These are phyloP conservation scores for Penicillium silybi DNA, from an alignment of 495 filamentous ascomycete genomes.

Conservation along the genomic window DNA sequence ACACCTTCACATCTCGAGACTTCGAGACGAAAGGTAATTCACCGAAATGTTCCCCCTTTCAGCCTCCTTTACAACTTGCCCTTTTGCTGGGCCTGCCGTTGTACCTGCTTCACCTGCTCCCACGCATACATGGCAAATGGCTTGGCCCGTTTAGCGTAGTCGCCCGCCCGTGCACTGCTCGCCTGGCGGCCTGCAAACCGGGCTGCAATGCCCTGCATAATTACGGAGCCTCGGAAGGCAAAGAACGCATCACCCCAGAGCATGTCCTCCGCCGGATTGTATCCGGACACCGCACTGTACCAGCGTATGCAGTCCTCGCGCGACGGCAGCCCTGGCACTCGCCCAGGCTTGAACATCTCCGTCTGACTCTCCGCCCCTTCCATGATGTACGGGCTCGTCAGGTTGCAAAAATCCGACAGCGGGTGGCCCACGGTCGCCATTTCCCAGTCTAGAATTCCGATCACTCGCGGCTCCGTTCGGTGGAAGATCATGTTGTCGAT, in stretches of 20 bases:
- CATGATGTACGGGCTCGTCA: slow-evolving; percentile 65
- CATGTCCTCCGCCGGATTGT: slow-evolving; percentile 46
- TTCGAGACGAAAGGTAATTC: not conserved
- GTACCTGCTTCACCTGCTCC: slow-evolving; percentile 48
- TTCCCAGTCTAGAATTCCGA: slow-evolving; percentile 96
- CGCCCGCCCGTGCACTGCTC: slow-evolving; percentile 74
- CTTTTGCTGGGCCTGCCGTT: slow-evolving; percentile 1
- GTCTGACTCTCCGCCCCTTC: slow-evolving; percentile 36
- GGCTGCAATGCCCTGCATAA: slow-evolving; percentile 90
- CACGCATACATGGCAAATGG: slow-evolving; percentile 71
- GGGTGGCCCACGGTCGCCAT: slow-evolving; percentile 96
- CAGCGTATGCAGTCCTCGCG: slow-evolving; percentile 66
- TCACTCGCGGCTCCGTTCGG: slow-evolving; percentile 79
- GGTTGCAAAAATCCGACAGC: slow-evolving; percentile 78
- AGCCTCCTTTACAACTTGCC: not conserved
- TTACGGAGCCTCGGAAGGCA: slow-evolving; percentile 61
- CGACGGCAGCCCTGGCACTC: slow-evolving; percentile 69
- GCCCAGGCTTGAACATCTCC: slow-evolving; percentile 56
- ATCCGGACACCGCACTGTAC: slow-evolving; percentile 64
- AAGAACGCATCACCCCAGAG: slow-evolving; percentile 48
- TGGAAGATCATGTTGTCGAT: slow-evolving; percentile 97
- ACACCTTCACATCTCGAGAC: not conserved
- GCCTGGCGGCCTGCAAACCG: slow-evolving; percentile 81
- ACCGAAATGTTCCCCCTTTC: not conserved
- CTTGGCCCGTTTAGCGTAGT: slow-evolving; percentile 50